Evolutionary conservation across 306 rosid genomes (phyloP), one percentile per base, ranked within the genome.

Genomic region (Vachellia pachyceras): DNA sequence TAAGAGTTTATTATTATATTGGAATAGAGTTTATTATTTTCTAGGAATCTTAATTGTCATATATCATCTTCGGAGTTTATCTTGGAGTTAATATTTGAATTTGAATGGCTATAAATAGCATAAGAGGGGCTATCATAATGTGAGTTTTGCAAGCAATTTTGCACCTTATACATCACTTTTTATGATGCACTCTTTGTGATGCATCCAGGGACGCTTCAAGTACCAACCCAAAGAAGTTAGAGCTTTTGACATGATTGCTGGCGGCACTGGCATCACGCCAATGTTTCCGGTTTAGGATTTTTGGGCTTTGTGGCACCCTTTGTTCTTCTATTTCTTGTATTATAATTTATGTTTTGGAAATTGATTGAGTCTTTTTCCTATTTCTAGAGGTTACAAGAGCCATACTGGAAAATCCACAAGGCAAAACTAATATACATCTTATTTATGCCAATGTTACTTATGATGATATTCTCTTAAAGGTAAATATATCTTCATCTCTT

Each of bases 211-310:
- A 33, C 95, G 97, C 81, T 94, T 94, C 86, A 94, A 72, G 81
- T 94, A 94, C 82, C 85, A 77, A 70, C 88, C 92, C 36, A 93
- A 92, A 46, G 86, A 92, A 89, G 95, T 88, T 77, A 87, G 88
- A 89, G 91, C 97, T 66, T 92, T 94, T 74, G 98, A 97, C 76
- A 94, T 94, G 98, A 80, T 94, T 77, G 97, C 97, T 55, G 98
- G 98, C 77, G 98, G 98, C 84, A 90, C 98, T 67, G 98, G 98
- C 65, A 94, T 94, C 42, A 92, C 98, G 52, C 98, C 98, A 71
- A 94, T 94, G 98, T 94, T 86, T 84, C 98, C 90, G 86, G 98
- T 92, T 83, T 69, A 60, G 52, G 54, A 79, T 61, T 68, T 25
- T 70, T 47, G 37, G 69, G 81, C 37, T 23, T 36, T 61, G 65